Percentiles rank a stretch among this genome's conserved stretches.
phyloP scores from a whole-genome alignment of 257 asterid species.

The Lycium ferocissimum region DNA sequence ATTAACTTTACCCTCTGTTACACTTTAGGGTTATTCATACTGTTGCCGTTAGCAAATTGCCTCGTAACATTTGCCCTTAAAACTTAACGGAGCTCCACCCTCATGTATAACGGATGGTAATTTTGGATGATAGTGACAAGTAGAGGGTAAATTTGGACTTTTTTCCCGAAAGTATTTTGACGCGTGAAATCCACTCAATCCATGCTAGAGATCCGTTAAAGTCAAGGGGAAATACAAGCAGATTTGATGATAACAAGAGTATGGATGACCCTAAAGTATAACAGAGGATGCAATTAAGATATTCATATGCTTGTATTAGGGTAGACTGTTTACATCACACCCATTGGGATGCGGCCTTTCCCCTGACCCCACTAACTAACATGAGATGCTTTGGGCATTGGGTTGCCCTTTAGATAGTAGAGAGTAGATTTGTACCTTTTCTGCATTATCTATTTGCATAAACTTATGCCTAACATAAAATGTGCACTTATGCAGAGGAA shows the following conservation, averaged over 20 bases:
- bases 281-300: neutral
- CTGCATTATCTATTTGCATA: neutral
- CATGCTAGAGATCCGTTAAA: neutral
- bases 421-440: neutral
- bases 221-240: neutral
- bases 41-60: neutral
- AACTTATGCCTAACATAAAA: neutral
- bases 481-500: conserved; percentile 52
- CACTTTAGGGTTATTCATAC: neutral
- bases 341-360: too few species aligned
- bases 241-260: neutral
- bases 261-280: neutral
- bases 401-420: too few species aligned
- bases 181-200: neutral
- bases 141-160: neutral
- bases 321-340: too few species aligned
- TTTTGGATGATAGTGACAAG: neutral
- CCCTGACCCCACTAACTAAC: too few species aligned
- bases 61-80: neutral
- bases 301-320: neutral
- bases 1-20: too few species aligned
- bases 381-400: too few species aligned
- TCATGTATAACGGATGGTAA: neutral
- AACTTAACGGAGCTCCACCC: neutral
- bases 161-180: neutral